Percentiles rank a stretch among this genome's conserved stretches.
Evolutionary conservation across 2,329 filamentous ascomycete genomes (phyloP).

Genomic region (Fusarium sp.): DNA sequence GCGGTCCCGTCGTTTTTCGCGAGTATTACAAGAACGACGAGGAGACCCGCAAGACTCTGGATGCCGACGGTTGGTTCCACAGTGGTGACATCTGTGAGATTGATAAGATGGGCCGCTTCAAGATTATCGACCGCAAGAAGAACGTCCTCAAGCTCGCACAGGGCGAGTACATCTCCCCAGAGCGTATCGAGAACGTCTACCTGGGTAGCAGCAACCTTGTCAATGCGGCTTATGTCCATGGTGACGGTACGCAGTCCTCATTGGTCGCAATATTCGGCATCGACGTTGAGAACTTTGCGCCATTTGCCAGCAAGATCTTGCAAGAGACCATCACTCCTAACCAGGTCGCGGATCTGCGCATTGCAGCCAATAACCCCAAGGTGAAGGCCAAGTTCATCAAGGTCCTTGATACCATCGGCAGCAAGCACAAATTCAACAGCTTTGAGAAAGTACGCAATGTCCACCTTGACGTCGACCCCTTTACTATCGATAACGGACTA

Average conservation of each 20-base stretch:
- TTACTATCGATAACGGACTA: slow-evolving; percentile 92
- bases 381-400: slow-evolving; percentile 81
- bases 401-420: slow-evolving; percentile 81
- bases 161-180: slow-evolving; percentile 97
- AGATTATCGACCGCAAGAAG: slow-evolving; percentile 96
- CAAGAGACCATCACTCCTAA: slow-evolving; percentile 71
- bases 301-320: slow-evolving; percentile 81
- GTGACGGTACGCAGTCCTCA: slow-evolving; percentile 83
- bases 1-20: slow-evolving; percentile 82
- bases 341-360: slow-evolving; percentile 75
- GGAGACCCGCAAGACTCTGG: slow-evolving; percentile 85
- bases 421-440: slow-evolving; percentile 88
- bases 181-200: slow-evolving; percentile 96
- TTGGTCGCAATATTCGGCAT: slow-evolving; percentile 91
- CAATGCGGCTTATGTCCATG: slow-evolving; percentile 88
- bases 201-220: slow-evolving; percentile 83
- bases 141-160: slow-evolving; percentile 99
- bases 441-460: slow-evolving; percentile 86
- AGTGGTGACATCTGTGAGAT: slow-evolving; percentile 92
- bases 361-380: slow-evolving; percentile 74
- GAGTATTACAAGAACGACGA: slow-evolving; percentile 92
- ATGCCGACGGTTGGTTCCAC: slow-evolving; percentile 94
- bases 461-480: slow-evolving; percentile 85
- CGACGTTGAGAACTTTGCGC: slow-evolving; percentile 84
- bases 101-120: slow-evolving; percentile 86